These are phyloP conservation scores for Cryptomeria japonica DNA, from an alignment of 75 land plant genomes.

Conservation along the genomic window DNA sequence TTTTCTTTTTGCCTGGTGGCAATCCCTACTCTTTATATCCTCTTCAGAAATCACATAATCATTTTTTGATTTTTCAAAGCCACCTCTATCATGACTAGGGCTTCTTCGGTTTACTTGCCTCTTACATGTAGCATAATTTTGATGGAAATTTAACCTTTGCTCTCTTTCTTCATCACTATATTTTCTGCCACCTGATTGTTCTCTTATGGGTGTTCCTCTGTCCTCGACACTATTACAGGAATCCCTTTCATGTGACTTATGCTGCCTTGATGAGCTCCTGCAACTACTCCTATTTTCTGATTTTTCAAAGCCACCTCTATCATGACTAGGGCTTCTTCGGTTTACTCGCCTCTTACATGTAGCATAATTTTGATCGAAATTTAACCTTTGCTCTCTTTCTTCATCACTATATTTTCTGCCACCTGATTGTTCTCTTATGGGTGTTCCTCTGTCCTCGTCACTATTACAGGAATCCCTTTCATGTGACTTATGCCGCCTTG, in stretches of 20 bases:
- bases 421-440: neutral
- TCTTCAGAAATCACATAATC: neutral
- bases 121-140: neutral
- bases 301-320: neutral
- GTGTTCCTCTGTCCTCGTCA: conserved; percentile 3
- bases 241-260: conserved; percentile 16
- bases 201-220: conserved; percentile 4
- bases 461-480: conserved; percentile 5
- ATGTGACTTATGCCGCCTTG: conserved; percentile 19
- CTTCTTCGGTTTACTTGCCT: neutral
- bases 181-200: neutral
- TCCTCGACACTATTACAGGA: neutral
- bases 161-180: conserved; percentile 4
- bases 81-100: no score
- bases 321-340: no score
- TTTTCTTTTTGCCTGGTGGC: neutral
- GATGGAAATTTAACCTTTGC: neutral
- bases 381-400: neutral
- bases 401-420: neutral
- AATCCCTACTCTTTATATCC: neutral
- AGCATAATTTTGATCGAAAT: neutral
- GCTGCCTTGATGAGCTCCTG: conserved; percentile 27
- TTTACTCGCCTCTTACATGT: neutral
- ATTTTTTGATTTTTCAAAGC: neutral
- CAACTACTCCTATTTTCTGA: neutral